Conservation (phyloP, 1,139 yeast species). For the Suhomyces bolitotheri region DNA sequence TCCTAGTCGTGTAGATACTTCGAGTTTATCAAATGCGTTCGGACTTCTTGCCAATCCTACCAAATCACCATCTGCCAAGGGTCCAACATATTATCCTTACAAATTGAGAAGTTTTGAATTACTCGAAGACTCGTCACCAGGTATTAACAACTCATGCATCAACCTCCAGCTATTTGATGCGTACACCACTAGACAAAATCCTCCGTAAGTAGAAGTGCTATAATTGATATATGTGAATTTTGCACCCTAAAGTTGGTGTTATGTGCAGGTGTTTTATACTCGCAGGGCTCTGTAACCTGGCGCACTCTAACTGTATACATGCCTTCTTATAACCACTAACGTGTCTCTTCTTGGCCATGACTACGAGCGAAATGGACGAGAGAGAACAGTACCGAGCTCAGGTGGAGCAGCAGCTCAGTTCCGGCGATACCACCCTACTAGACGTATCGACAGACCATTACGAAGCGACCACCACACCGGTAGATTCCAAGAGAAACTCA, state of each 20-base stretch:
- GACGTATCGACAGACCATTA: background rate
- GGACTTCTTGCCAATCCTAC: conserved; percentile 17
- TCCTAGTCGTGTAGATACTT: conserved; percentile 18
- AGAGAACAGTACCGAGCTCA: conserved; percentile 5
- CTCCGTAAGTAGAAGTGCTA: conserved; percentile 45
- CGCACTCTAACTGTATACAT: background rate
- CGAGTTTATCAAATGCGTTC: conserved; percentile 25
- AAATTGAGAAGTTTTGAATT: conserved; percentile 56
- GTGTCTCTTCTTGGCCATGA: conserved; percentile 1
- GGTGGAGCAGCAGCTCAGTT: conserved; percentile 4
- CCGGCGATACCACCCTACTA: background rate
- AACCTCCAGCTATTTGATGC: conserved; percentile 77
- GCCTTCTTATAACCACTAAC: conserved; percentile 6
- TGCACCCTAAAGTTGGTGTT: conserved; percentile 1
- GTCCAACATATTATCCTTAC: conserved; percentile 21
- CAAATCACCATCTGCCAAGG: conserved; percentile 3
- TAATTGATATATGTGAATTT: background rate
- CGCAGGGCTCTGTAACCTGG: too few relatives aligned
- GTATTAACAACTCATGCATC: conserved; percentile 65
- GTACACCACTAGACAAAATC: conserved; percentile 67
- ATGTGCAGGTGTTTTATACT: too few relatives aligned
- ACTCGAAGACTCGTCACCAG: conserved; percentile 64
- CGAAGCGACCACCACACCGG: background rate
- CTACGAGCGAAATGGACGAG: conserved; percentile 3
- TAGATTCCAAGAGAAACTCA: conserved; percentile 3